These are phyloP conservation scores for Herpetomonas muscarum DNA, from an alignment of 208 protist species.

Conservation along the genomic window DNA sequence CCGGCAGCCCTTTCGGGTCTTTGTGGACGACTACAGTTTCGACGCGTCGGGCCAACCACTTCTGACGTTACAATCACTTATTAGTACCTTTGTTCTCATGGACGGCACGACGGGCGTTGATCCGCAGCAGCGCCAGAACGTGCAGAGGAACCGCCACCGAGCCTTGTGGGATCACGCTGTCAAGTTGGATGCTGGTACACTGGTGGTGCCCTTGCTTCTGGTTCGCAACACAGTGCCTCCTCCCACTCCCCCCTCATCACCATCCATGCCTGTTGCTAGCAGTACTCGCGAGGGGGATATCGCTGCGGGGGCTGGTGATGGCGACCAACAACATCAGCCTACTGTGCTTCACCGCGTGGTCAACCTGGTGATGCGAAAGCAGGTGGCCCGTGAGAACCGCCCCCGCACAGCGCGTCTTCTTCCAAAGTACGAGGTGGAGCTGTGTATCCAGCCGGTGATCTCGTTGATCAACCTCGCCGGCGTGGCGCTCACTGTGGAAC, in stretches of 20 bases:
- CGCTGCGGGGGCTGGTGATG: background rate
- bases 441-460: slow-evolving; percentile 21
- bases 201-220: slow-evolving; percentile 23
- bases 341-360: slow-evolving; percentile 6
- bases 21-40: slow-evolving; percentile 4
- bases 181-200: slow-evolving; percentile 14
- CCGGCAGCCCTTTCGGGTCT: slow-evolving; percentile 6
- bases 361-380: slow-evolving; percentile 15
- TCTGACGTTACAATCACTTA: slow-evolving; percentile 7
- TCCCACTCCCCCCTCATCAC: background rate
- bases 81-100: slow-evolving; percentile 6
- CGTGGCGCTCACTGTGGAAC: slow-evolving; percentile 7
- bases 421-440: slow-evolving; percentile 27
- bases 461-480: slow-evolving; percentile 34
- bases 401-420: slow-evolving; percentile 19
- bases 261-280: background rate
- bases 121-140: background rate
- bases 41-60: background rate
- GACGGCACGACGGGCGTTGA: background rate
- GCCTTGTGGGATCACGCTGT: slow-evolving; percentile 8
- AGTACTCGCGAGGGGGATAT: background rate
- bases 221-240: background rate
- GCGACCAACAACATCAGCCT: background rate
- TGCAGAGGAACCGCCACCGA: background rate
- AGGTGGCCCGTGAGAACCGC: slow-evolving; percentile 15